These are phyloP conservation scores for Viola odorata DNA, from an alignment of 345 rosid genomes.

Conservation along the genomic window DNA sequence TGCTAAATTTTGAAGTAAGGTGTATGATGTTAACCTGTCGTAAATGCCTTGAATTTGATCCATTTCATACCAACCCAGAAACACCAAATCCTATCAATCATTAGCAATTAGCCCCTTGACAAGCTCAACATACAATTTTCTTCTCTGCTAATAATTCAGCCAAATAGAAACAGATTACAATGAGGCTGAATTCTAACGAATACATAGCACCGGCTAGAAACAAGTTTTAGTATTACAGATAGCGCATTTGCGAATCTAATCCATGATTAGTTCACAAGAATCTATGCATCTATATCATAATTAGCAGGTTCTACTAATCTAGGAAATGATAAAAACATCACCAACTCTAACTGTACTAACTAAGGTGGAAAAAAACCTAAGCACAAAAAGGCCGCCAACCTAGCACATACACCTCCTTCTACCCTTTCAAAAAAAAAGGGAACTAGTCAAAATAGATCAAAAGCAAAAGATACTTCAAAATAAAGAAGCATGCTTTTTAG, in stretches of 20 bases:
- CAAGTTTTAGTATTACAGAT: background rate
- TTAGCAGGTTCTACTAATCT: constrained; percentile 1
- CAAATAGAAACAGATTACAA: background rate
- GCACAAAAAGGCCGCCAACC: background rate
- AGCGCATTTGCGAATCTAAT: constrained; percentile 1
- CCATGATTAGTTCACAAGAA: background rate
- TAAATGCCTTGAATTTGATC: too few relatives aligned
- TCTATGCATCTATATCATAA: constrained; percentile 4
- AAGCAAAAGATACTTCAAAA: constrained; percentile 1
- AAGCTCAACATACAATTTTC: too few relatives aligned
- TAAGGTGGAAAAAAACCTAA: background rate
- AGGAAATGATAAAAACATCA: background rate
- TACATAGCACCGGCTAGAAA: background rate
- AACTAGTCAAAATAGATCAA: constrained; percentile 13
- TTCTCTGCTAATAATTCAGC: background rate
- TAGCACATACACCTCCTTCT: background rate
- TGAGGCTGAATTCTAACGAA: background rate
- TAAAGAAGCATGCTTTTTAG: background rate
- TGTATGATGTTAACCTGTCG: too few relatives aligned
- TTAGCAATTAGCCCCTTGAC: too few relatives aligned
- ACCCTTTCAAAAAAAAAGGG: background rate
- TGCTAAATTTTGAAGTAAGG: too few relatives aligned
- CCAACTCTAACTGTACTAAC: constrained; percentile 1
- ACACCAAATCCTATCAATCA: too few relatives aligned
- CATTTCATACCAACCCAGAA: too few relatives aligned